phyloP scores from a whole-genome alignment of 805 yeast species.

The Cyberlindnera amylophila region DNA sequence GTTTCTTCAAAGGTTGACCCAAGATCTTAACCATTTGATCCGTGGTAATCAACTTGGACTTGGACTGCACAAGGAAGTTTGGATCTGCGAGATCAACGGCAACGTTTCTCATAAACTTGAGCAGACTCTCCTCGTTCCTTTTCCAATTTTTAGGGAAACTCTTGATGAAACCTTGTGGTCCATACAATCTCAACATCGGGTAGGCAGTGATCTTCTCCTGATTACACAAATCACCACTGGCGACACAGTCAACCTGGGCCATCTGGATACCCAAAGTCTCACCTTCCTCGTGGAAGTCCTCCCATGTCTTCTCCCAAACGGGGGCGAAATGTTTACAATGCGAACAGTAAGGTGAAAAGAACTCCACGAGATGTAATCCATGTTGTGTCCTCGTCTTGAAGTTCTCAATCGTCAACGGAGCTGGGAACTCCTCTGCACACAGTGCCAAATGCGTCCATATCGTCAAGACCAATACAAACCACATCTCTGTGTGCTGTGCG shows the following conservation, averaged over 20 bases:
- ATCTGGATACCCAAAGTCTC: slow-evolving; percentile 45
- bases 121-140: slow-evolving; percentile 46
- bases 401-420: slow-evolving; percentile 41
- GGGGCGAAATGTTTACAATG: slow-evolving; percentile 85
- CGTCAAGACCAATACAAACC: no score
- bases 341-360: slow-evolving; percentile 82
- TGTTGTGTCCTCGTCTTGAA: slow-evolving; percentile 48
- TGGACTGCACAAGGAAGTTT: slow-evolving; percentile 38
- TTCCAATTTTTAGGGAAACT: slow-evolving; percentile 45
- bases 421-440: slow-evolving; percentile 37
- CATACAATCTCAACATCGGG: slow-evolving; percentile 71
- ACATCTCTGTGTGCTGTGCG: no score
- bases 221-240: slow-evolving; percentile 79
- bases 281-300: slow-evolving; percentile 42
- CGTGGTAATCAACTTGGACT: slow-evolving; percentile 37
- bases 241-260: slow-evolving; percentile 82
- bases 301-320: slow-evolving; percentile 68
- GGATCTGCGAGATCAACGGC: slow-evolving; percentile 41
- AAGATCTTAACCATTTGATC: slow-evolving; percentile 44
- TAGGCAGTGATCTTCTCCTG: slow-evolving; percentile 59
- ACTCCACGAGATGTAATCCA: slow-evolving; percentile 76
- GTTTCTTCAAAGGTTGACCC: slow-evolving; percentile 38
- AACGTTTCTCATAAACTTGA: slow-evolving; percentile 51
- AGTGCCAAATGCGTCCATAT: no score
- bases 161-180: slow-evolving; percentile 45